A percentile compares a stretch with the other conserved stretches of the same genome.
Evolutionary conservation across 805 yeast species (phyloP).

Genomic region (Wickerhamiella cacticola): DNA sequence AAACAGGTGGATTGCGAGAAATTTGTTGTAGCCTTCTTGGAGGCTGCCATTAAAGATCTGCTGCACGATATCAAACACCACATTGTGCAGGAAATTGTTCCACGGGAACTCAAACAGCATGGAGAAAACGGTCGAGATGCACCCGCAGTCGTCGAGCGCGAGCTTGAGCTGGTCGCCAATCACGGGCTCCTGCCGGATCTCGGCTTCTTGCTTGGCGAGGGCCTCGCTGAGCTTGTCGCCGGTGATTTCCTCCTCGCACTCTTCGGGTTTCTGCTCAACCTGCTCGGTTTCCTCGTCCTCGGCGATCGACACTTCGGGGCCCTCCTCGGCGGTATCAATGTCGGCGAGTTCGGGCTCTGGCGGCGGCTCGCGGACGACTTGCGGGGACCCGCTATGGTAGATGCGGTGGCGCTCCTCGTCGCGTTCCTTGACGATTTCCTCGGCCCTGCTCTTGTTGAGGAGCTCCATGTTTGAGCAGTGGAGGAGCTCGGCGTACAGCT

Average conservation of each 20-base stretch:
- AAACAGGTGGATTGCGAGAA: constrained; percentile 56
- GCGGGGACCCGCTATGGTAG: too few species aligned
- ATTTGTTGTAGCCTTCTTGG: constrained; percentile 77
- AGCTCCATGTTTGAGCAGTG: constrained; percentile 97
- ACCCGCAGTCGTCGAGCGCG: constrained; percentile 60
- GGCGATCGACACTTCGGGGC: constrained; percentile 15
- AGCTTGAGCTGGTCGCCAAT: constrained; percentile 84
- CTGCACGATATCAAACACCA: constrained; percentile 90
- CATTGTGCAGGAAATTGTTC: constrained; percentile 96
- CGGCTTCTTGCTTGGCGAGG: constrained; percentile 21
- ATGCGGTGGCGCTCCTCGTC: constrained; percentile 44
- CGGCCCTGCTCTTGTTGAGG: constrained; percentile 65
- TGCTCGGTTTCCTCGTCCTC: constrained; percentile 21
- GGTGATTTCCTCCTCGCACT: constrained; percentile 11
- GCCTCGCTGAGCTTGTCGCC: constrained; percentile 16
- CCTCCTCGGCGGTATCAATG: constrained; percentile 13
- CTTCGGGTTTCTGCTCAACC: constrained; percentile 16
- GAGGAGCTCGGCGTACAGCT: constrained; percentile 80
- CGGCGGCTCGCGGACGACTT: too few species aligned
- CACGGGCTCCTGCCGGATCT: constrained; percentile 46
- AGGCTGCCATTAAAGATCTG: constrained; percentile 82
- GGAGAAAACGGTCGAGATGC: constrained; percentile 52
- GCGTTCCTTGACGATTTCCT: constrained; percentile 53
- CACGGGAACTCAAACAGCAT: constrained; percentile 83
- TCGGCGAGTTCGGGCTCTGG: too few species aligned